Conservation (phyloP, 2,329 filamentous ascomycete genomes). For the Penicillium sp. region DNA sequence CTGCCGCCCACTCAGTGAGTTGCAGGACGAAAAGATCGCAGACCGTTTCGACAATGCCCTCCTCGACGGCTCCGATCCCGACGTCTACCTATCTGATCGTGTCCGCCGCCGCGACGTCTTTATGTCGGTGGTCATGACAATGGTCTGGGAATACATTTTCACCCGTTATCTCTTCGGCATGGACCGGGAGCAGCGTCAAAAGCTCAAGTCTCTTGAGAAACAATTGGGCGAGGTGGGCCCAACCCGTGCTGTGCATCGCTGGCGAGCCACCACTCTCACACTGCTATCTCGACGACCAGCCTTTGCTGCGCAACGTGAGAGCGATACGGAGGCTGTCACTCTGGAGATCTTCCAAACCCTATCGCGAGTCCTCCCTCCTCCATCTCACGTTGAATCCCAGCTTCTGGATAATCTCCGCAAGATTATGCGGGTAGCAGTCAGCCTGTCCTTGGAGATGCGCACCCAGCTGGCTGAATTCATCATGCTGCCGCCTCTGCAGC, state of each 20-base stretch:
- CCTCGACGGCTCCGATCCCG: slow-evolving; percentile 89
- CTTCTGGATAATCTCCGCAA: slow-evolving; percentile 81
- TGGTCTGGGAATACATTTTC: slow-evolving; percentile 99
- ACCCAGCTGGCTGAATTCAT: slow-evolving; percentile 96
- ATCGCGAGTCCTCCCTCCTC: slow-evolving; percentile 80
- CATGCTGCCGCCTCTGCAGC: slow-evolving; percentile 93
- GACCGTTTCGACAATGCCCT: slow-evolving; percentile 92
- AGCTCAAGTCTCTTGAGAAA: slow-evolving; percentile 94
- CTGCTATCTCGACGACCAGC: slow-evolving; percentile 74
- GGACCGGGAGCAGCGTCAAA: slow-evolving; percentile 96
- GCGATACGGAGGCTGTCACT: slow-evolving; percentile 94
- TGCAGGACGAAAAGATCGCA: slow-evolving; percentile 89
- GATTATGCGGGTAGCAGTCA: slow-evolving; percentile 84
- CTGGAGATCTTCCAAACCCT: slow-evolving; percentile 85
- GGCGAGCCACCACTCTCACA: slow-evolving; percentile 92
- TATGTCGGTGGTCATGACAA: slow-evolving; percentile 98
- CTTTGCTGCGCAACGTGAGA: slow-evolving; percentile 79
- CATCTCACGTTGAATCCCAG: slow-evolving; percentile 73
- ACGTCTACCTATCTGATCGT: slow-evolving; percentile 81
- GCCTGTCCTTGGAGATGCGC: slow-evolving; percentile 93
- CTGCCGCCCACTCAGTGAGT: slow-evolving; percentile 77
- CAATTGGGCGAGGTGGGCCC: slow-evolving; percentile 85
- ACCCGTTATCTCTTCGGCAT: slow-evolving; percentile 97
- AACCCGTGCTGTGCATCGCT: slow-evolving; percentile 84
- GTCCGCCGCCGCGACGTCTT: slow-evolving; percentile 89